These are phyloP conservation scores for Coemansia nantahalensis DNA, from an alignment of 192 early-diverging fungal species.

Conservation along the genomic window DNA sequence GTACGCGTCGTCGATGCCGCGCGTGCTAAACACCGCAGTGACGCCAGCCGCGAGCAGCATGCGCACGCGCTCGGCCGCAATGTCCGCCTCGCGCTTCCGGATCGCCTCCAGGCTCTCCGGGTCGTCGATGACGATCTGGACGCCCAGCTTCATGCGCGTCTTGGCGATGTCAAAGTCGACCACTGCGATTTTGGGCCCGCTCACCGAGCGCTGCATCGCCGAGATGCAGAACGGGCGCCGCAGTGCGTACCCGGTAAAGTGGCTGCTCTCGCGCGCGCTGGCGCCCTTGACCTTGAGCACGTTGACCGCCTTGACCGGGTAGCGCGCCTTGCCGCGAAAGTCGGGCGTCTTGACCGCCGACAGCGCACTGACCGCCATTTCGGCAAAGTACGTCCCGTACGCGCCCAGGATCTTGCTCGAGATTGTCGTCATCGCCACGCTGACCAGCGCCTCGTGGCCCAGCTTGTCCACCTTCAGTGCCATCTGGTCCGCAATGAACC, in stretches of 20 bases:
- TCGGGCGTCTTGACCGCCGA: constrained; percentile 87
- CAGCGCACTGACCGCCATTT: constrained; percentile 92
- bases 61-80: constrained; percentile 92
- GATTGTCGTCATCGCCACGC: constrained; percentile 98
- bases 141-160: constrained; percentile 95
- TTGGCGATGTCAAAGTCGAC: constrained; percentile 99
- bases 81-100: constrained; percentile 88
- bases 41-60: constrained; percentile 95
- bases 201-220: constrained; percentile 88
- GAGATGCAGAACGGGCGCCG: constrained; percentile 97
- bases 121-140: constrained; percentile 98
- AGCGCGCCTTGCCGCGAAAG: constrained; percentile 81
- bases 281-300: constrained; percentile 97
- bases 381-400: constrained; percentile 96
- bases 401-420: constrained; percentile 97
- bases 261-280: constrained; percentile 79
- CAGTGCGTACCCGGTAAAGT: constrained; percentile 93
- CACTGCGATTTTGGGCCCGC: constrained; percentile 92
- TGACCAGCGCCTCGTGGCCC: constrained; percentile 89
- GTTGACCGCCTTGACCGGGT: constrained; percentile 97
- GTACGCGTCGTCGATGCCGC: constrained; percentile 99
- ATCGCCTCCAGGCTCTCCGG: constrained; percentile 98
- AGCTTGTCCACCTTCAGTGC: constrained; percentile 91
- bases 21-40: constrained; percentile 97
- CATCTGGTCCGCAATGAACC: constrained; percentile 97